phyloP scores from a whole-genome alignment of 2,329 filamentous ascomycete genomes.

The Trichophyton rubrum region DNA sequence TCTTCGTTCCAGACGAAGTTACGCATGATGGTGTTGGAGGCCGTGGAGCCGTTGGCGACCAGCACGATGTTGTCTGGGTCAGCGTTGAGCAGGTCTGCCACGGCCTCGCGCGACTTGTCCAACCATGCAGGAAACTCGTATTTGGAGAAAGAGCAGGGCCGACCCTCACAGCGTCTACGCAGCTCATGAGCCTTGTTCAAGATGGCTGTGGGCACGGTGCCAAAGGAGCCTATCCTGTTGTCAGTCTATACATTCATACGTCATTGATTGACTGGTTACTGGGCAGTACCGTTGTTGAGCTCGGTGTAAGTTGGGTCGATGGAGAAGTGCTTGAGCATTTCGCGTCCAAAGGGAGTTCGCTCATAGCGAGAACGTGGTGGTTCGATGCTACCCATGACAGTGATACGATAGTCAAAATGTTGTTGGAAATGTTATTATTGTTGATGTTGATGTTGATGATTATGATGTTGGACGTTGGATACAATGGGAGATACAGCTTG shows the following conservation, averaged over 20 bases:
- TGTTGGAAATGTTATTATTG: not conserved
- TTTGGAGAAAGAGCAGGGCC: conserved; percentile 64
- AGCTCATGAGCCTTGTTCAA: conserved; percentile 49
- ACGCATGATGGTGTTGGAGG: conserved; percentile 59
- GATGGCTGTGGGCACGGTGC: conserved; percentile 56
- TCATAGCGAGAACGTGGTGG: not conserved
- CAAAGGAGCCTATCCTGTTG: conserved; percentile 51
- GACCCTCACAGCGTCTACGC: conserved; percentile 53
- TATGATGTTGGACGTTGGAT: not conserved
- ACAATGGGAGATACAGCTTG: not conserved
- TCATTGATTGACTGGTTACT: not conserved
- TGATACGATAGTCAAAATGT: not conserved
- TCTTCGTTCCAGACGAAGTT: conserved; percentile 56
- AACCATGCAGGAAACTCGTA: conserved; percentile 52
- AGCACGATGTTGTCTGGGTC: conserved; percentile 58
- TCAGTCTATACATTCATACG: not conserved
- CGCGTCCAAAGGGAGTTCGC: conserved; percentile 27
- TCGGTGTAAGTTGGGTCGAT: conserved; percentile 57
- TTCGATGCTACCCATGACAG: not conserved
- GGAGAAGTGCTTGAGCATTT: conserved; percentile 53
- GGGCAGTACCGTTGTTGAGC: conserved; percentile 49
- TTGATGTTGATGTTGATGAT: too few relatives aligned
- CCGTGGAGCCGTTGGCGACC: conserved; percentile 65
- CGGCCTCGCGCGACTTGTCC: conserved; percentile 50
- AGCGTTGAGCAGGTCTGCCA: conserved; percentile 55